These are phyloP conservation scores for Sphaerostilbella broomeana DNA, from an alignment of 2,329 filamentous ascomycete genomes.

Conservation along the genomic window DNA sequence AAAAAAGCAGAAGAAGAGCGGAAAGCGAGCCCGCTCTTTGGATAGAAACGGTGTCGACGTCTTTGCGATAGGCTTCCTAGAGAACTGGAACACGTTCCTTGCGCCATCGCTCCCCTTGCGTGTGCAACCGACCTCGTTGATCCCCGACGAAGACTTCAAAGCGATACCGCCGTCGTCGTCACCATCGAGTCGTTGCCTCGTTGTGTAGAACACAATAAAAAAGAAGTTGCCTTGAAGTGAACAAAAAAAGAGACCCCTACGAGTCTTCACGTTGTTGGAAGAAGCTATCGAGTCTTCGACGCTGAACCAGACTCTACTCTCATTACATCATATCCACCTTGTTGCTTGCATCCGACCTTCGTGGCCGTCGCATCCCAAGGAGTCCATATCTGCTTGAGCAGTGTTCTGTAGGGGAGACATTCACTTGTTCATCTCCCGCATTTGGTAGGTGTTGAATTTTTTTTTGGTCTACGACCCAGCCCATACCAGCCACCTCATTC, in stretches of 20 bases:
- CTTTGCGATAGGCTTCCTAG: constrained; percentile 23
- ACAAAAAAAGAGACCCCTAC: constrained; percentile 24
- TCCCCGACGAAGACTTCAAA: constrained; percentile 28
- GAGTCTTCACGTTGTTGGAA: constrained; percentile 13
- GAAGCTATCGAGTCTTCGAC: not conserved
- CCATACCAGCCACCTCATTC: constrained; percentile 14
- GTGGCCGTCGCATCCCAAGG: constrained; percentile 20
- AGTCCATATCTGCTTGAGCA: constrained; percentile 26
- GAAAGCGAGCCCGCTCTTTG: constrained; percentile 15
- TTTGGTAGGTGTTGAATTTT: constrained; percentile 45
- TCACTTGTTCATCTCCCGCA: constrained; percentile 94
- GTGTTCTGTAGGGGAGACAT: constrained; percentile 75
- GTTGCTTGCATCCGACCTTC: constrained; percentile 17
- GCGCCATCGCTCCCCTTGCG: constrained; percentile 24
- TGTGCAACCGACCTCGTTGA: constrained; percentile 31
- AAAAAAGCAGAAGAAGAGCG: constrained; percentile 8
- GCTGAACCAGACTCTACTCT: constrained; percentile 8
- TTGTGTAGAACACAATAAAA: constrained; percentile 31
- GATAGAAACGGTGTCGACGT: constrained; percentile 22
- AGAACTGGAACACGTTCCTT: constrained; percentile 41
- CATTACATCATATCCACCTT: constrained; percentile 8
- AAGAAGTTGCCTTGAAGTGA: constrained; percentile 22
- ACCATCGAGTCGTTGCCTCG: constrained; percentile 24
- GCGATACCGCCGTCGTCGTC: constrained; percentile 21
- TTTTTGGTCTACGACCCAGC: not conserved